These are phyloP conservation scores for Gossypium gossypioides DNA, from an alignment of 441 rosid species.

Conservation along the genomic window DNA sequence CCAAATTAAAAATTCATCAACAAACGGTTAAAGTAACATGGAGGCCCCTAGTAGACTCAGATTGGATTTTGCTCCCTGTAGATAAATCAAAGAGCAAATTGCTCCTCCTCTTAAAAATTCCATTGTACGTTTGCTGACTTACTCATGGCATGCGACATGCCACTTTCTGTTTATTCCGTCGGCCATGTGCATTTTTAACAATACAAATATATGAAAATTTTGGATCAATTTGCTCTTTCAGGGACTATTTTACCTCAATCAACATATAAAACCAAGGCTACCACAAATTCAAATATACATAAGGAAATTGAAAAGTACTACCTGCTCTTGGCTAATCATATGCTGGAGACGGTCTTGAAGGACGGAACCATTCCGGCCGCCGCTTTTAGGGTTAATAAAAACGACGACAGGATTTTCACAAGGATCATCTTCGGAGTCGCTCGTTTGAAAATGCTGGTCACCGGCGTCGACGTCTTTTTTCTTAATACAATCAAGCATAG, in stretches of 20 bases:
- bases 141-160: too few relatives aligned
- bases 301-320: slow-evolving; percentile 1
- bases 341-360: slow-evolving; percentile 66
- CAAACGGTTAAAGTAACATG: neutral
- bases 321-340: slow-evolving; percentile 84
- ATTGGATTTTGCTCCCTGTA: too few relatives aligned
- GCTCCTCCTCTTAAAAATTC: too few relatives aligned
- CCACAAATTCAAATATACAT: neutral
- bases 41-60: too few relatives aligned
- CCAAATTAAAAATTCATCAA: slow-evolving; percentile 12
- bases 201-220: too few relatives aligned
- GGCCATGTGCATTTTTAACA: too few relatives aligned
- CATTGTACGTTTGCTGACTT: too few relatives aligned
- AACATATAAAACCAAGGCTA: neutral
- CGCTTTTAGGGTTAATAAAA: slow-evolving; percentile 69
- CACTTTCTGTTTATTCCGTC: too few relatives aligned
- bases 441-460: slow-evolving; percentile 24
- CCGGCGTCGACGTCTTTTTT: slow-evolving; percentile 29
- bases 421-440: slow-evolving; percentile 17
- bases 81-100: too few relatives aligned
- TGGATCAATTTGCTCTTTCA: too few relatives aligned
- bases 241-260: too few relatives aligned
- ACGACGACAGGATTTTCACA: slow-evolving; percentile 64
- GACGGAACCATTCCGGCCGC: slow-evolving; percentile 79
- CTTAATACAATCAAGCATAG: slow-evolving; percentile 51